phyloP scores from a whole-genome alignment of 345 rosid genomes.

The Luvunga scandens region DNA sequence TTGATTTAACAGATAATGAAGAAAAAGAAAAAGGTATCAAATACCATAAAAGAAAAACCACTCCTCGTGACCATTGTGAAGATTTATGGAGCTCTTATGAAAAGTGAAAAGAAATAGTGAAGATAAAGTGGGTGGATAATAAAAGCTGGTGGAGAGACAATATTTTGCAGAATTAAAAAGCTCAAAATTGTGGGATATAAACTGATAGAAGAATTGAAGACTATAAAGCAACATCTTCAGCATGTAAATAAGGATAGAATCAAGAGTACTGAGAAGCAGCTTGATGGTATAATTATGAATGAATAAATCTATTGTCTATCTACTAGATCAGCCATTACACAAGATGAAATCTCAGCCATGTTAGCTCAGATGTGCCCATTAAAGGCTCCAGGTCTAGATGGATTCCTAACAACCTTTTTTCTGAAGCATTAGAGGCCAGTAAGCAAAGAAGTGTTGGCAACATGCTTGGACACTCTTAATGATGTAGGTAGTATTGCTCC shows the following conservation, averaged over 20 bases:
- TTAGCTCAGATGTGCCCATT: neutral
- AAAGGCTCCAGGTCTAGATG: neutral
- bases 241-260: neutral
- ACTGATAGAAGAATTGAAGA: too few relatives aligned
- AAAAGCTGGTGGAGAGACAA: accelerated
- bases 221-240: too few relatives aligned
- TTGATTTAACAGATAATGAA: too few relatives aligned
- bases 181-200: too few relatives aligned
- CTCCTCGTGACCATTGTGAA: neutral
- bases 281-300: too few relatives aligned
- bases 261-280: too few relatives aligned
- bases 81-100: neutral
- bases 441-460: neutral
- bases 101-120: neutral
- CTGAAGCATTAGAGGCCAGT: neutral
- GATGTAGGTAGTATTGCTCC: neutral
- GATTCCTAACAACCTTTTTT: neutral
- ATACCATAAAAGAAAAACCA: neutral
- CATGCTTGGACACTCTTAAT: neutral
- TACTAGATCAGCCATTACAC: neutral
- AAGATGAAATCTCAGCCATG: neutral
- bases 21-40: neutral
- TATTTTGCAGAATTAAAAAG: too few relatives aligned
- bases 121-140: neutral
- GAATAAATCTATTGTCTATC: neutral